Conservation (phyloP, 352 stramenopile genomes). For the Phytopythium ostracodes region DNA sequence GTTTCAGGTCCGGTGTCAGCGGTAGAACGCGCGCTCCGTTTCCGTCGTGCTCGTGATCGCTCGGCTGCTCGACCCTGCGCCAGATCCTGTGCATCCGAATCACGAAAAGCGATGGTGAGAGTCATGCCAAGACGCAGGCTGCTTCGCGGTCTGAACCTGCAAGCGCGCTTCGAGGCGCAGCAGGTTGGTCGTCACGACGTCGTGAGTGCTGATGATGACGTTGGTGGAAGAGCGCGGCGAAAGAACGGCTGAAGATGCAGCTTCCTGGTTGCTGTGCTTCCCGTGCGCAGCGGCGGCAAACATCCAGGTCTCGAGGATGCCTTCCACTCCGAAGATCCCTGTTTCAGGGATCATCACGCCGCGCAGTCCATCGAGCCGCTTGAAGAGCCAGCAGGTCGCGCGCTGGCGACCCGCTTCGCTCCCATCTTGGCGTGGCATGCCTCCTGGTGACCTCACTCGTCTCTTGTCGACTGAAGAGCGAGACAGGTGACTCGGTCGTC, state of each 20-base stretch:
- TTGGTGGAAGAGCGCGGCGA: not conserved
- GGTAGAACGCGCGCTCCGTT: not conserved
- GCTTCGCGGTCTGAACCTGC: constrained; percentile 15
- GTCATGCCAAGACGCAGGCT: not conserved
- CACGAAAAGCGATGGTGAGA: not conserved
- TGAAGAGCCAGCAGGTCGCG: constrained; percentile 35
- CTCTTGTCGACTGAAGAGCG: not conserved
- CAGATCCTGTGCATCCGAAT: constrained; percentile 11
- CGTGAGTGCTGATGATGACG: constrained; percentile 2
- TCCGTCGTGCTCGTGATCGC: not conserved
- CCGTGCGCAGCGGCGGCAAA: constrained; percentile 5
- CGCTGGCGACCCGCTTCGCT: constrained; percentile 8
- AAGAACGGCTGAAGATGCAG: not conserved
- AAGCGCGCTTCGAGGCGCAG: constrained; percentile 33
- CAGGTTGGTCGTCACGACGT: constrained; percentile 29
- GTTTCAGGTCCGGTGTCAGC: not conserved
- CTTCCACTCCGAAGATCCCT: constrained; percentile 36
- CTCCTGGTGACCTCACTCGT: not conserved
- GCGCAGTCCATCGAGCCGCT: constrained; percentile 15
- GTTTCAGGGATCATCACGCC: constrained; percentile 29
- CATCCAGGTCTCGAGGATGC: constrained; percentile 34
- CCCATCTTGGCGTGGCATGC: not conserved
- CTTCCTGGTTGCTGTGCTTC: constrained; percentile 7
- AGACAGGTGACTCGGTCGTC: not conserved
- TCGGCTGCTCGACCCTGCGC: not conserved